Conservation (phyloP, 2,329 filamentous ascomycete species). For the Cladorrhinum sp. region DNA sequence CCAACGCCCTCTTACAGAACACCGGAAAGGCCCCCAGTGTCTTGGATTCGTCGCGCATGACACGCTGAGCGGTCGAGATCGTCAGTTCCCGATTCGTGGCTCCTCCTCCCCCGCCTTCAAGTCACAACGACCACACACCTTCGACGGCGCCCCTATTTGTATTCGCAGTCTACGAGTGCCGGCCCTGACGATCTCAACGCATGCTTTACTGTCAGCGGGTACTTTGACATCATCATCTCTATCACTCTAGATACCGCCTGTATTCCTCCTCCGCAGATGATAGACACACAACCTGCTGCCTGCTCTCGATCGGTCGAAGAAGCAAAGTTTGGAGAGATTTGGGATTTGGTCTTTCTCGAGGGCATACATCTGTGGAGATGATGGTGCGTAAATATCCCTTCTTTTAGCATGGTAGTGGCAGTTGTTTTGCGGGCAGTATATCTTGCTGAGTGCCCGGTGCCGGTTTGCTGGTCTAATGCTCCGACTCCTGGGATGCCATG, state of each 20-base stretch:
- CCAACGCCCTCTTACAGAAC: conserved; percentile 7
- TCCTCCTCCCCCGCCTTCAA: neutral
- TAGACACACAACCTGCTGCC: conserved; percentile 19
- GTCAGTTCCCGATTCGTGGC: neutral
- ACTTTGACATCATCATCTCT: conserved; percentile 1
- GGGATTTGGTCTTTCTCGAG: conserved; percentile 37
- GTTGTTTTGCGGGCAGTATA: neutral
- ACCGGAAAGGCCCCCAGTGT: neutral
- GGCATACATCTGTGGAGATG: conserved; percentile 43
- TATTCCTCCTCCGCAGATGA: conserved; percentile 22
- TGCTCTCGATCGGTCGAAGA: conserved; percentile 13
- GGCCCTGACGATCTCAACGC: neutral
- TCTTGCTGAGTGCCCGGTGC: neutral
- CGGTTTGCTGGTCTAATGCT: conserved; percentile 12
- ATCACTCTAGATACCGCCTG: neutral
- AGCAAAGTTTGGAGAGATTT: conserved; percentile 16
- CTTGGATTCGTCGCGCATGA: conserved; percentile 15
- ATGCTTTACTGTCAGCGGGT: conserved; percentile 2
- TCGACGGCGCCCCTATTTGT: neutral
- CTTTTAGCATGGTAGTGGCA: neutral
- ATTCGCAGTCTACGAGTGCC: neutral
- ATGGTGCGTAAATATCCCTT: conserved; percentile 42
- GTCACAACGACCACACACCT: neutral
- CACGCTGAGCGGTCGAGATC: conserved; percentile 13
- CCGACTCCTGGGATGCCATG: conserved; percentile 11